Evolutionary conservation across 352 stramenopile species (phyloP).

Genomic region (Aphanomyces astaci): DNA sequence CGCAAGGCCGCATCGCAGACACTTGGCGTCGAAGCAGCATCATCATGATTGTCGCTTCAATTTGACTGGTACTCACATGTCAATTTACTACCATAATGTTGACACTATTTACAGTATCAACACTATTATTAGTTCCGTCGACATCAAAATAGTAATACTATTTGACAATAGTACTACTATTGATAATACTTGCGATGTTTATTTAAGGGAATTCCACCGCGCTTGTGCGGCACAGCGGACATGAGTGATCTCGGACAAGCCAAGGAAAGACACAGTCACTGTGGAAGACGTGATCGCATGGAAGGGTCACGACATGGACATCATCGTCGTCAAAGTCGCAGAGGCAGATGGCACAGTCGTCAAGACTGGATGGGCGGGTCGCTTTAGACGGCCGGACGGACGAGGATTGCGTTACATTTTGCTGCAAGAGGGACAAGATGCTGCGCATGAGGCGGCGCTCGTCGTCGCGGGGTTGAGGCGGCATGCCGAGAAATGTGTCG

Average conservation of each 20-base stretch:
- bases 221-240: constrained; percentile 13
- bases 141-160: too few relatives aligned
- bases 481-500: constrained; percentile 12
- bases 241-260: constrained; percentile 18
- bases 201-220: not conserved
- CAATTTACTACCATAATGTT: too few relatives aligned
- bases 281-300: constrained; percentile 16
- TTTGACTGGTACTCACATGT: not conserved
- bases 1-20: not conserved
- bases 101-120: too few relatives aligned
- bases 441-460: not conserved
- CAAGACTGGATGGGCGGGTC: not conserved
- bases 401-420: not conserved
- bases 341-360: constrained; percentile 22
- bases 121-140: too few relatives aligned
- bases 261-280: constrained; percentile 19
- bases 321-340: constrained; percentile 8
- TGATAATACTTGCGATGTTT: too few relatives aligned
- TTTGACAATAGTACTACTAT: too few relatives aligned
- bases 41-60: not conserved
- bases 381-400: not conserved
- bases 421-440: not conserved
- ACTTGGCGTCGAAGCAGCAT: not conserved
- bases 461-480: not conserved
- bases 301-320: constrained; percentile 4